phyloP scores from a whole-genome alignment of 768 basidiomycete species.

The Mrakia gelida region DNA sequence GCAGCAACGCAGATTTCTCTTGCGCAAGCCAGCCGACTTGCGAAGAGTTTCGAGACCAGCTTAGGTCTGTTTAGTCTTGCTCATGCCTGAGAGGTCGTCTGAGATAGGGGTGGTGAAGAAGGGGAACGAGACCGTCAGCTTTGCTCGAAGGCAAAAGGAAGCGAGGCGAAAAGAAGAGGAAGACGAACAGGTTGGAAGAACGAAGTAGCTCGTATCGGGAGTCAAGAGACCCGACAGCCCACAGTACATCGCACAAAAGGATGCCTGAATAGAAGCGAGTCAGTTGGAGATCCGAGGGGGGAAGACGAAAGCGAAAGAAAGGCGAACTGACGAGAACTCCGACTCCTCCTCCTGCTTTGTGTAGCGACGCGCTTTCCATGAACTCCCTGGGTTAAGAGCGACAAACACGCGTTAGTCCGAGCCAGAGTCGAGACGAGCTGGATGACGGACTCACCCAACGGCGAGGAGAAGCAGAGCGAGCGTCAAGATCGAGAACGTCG shows the following conservation, averaged over 20 bases:
- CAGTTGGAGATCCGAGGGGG: background rate
- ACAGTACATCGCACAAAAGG: background rate
- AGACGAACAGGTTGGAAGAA: no score
- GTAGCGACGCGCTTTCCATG: background rate
- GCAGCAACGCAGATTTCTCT: no score
- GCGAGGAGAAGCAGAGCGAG: background rate
- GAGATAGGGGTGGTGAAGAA: no score
- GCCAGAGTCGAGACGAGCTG: background rate
- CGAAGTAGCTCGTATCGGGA: background rate
- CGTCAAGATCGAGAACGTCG: conserved; percentile 29
- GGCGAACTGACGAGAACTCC: background rate
- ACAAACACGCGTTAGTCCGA: no score
- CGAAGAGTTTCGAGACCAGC: no score
- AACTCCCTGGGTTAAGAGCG: background rate
- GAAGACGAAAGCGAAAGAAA: background rate
- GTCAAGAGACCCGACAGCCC: background rate
- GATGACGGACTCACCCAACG: background rate
- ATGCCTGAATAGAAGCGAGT: no score
- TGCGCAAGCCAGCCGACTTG: no score
- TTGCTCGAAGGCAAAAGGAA: no score
- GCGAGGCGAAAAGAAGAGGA: no score
- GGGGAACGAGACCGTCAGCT: no score
- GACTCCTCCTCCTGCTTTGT: background rate
- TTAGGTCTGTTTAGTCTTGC: no score
- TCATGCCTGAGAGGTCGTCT: no score